Conservation (phyloP, 2,329 filamentous ascomycete genomes). For the Colletotrichum musae region DNA sequence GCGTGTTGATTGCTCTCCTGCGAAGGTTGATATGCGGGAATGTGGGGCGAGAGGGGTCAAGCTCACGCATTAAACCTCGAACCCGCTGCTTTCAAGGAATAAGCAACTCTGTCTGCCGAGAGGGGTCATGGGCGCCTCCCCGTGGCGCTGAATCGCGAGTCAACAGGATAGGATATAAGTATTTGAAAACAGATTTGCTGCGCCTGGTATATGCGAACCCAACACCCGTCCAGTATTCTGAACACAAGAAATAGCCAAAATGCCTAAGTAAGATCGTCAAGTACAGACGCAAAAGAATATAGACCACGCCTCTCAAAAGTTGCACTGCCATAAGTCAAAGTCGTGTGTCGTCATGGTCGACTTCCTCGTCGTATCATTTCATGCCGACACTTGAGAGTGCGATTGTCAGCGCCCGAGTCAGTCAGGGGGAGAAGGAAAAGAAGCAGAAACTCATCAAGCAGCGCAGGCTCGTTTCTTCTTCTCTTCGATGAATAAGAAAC, state of each 20-base stretch:
- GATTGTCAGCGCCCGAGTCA: conserved; percentile 3
- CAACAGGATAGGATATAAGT: not conserved
- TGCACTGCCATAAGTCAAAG: not conserved
- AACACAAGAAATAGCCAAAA: not conserved
- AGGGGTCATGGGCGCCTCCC: too few relatives aligned
- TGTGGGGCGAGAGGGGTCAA: too few relatives aligned
- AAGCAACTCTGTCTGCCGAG: too few relatives aligned
- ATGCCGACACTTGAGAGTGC: conserved; percentile 11
- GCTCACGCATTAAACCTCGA: too few relatives aligned
- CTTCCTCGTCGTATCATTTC: conserved; percentile 10
- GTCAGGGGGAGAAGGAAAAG: too few relatives aligned
- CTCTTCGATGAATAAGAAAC: not conserved
- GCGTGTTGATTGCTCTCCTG: too few relatives aligned
- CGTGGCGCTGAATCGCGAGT: too few relatives aligned
- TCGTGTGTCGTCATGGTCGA: not conserved
- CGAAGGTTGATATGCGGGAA: too few relatives aligned
- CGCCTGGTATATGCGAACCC: conserved; percentile 23
- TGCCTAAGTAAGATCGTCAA: not conserved
- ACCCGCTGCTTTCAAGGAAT: too few relatives aligned
- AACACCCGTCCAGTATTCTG: not conserved
- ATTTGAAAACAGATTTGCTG: not conserved
- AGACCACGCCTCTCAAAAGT: not conserved
- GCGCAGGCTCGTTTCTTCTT: not conserved
- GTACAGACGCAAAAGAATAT: not conserved
- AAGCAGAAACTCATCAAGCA: not conserved